A percentile compares a stretch with the other conserved stretches of the same genome.
These are phyloP conservation scores for Xylaria sp. DNA, from an alignment of 2,329 filamentous ascomycete genomes.

Conservation along the genomic window DNA sequence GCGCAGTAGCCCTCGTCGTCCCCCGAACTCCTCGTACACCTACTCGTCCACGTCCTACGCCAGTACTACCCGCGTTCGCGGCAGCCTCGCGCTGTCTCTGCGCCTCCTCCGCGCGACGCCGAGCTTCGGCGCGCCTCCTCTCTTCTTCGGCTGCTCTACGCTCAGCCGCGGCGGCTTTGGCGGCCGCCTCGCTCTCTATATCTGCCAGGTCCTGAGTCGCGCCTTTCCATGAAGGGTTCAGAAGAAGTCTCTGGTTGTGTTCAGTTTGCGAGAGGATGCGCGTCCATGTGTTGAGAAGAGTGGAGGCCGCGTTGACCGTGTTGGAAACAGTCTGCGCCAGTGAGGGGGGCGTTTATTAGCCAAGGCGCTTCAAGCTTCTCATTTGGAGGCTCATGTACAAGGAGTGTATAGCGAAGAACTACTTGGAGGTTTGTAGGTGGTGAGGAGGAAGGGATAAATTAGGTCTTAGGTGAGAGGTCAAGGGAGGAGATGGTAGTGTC, in stretches of 20 bases:
- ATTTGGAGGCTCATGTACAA: slow-evolving; percentile 9
- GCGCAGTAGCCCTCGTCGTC: slow-evolving; percentile 30
- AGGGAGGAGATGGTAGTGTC: slow-evolving; percentile 38
- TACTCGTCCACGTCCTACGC: slow-evolving; percentile 30
- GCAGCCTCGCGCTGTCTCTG: slow-evolving; percentile 59
- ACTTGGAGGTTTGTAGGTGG: background rate
- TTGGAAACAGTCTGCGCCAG: slow-evolving; percentile 76
- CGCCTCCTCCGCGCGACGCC: slow-evolving; percentile 72
- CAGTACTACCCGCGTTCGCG: slow-evolving; percentile 22
- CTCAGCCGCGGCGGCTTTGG: slow-evolving; percentile 81
- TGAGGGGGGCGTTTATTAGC: slow-evolving; percentile 29
- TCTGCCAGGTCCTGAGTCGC: slow-evolving; percentile 87
- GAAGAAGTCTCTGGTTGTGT: slow-evolving; percentile 91
- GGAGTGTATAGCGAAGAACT: background rate
- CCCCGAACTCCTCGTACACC: slow-evolving; percentile 32
- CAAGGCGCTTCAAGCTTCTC: slow-evolving; percentile 12
- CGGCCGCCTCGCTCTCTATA: slow-evolving; percentile 80
- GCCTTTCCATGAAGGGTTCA: slow-evolving; percentile 90
- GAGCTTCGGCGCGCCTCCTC: slow-evolving; percentile 76
- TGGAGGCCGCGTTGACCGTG: slow-evolving; percentile 88
- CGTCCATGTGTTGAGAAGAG: slow-evolving; percentile 93
- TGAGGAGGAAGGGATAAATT: slow-evolving; percentile 1
- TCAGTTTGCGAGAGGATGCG: slow-evolving; percentile 96
- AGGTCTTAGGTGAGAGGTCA: slow-evolving; percentile 8
- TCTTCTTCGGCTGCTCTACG: slow-evolving; percentile 82